These are phyloP conservation scores for Basipetospora chlamydospora DNA, from an alignment of 2,329 filamentous ascomycete species.

Conservation along the genomic window DNA sequence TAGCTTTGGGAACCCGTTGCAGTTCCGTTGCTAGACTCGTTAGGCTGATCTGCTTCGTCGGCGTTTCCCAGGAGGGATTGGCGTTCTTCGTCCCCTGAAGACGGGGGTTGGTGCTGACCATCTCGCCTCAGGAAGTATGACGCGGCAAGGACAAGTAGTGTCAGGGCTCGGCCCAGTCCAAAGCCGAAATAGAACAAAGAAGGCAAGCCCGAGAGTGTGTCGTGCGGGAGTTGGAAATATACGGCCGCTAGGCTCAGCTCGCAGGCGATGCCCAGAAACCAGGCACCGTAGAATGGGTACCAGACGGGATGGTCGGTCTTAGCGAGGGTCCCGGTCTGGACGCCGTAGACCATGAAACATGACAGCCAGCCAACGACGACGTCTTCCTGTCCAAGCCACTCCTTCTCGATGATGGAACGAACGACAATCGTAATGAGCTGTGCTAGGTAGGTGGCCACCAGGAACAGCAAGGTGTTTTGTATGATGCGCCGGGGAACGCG, in stretches of 20 bases:
- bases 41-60: not conserved
- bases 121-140: conserved; percentile 8
- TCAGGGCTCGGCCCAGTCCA: conserved; percentile 7
- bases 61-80: conserved; percentile 36
- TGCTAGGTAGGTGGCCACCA: conserved; percentile 30
- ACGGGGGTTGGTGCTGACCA: not conserved
- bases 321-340: conserved; percentile 39
- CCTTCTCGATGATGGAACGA: conserved; percentile 17
- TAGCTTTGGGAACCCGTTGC: conserved; percentile 16
- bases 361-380: conserved; percentile 43
- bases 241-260: conserved; percentile 33
- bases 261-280: conserved; percentile 40
- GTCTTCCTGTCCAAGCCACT: conserved; percentile 30
- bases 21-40: not conserved
- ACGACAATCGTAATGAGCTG: conserved; percentile 28
- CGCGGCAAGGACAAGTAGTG: conserved; percentile 7
- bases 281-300: conserved; percentile 50
- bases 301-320: conserved; percentile 37
- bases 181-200: conserved; percentile 6
- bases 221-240: conserved; percentile 5
- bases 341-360: conserved; percentile 48
- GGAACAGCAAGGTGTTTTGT: conserved; percentile 28
- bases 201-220: not conserved
- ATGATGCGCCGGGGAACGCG: conserved; percentile 22
- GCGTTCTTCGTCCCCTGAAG: conserved; percentile 35